phyloP scores from a whole-genome alignment of 129 eudicot species.

The Pulicaria dysenterica region DNA sequence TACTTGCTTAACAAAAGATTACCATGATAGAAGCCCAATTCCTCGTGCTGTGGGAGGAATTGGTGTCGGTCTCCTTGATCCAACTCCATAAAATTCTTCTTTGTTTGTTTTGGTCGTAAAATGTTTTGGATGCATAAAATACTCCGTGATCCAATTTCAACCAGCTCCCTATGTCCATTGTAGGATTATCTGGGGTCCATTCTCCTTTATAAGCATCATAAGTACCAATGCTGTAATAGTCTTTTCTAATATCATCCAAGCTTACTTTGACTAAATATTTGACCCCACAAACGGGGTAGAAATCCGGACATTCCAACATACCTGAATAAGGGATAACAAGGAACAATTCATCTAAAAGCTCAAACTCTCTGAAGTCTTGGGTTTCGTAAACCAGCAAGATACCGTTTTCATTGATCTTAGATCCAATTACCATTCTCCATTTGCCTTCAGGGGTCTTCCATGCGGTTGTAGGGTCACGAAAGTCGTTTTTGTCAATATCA shows the following conservation, averaged over 20 bases:
- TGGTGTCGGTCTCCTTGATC: conserved; percentile 56
- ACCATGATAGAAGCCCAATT: conserved; percentile 69
- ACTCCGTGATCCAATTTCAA: conserved; percentile 60
- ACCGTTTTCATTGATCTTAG: conserved; percentile 40
- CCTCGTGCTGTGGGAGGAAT: conserved; percentile 38
- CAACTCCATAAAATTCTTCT: conserved; percentile 68
- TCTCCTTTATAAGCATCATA: conserved; percentile 35
- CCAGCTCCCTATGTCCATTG: conserved; percentile 53
- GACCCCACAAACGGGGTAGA: no score
- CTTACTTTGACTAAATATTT: no score
- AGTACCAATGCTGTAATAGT: conserved; percentile 54
- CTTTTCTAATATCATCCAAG: conserved; percentile 18
- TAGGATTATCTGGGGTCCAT: conserved; percentile 56
- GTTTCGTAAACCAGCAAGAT: no score
- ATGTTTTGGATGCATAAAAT: conserved; percentile 6
- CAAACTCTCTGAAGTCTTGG: conserved; percentile 33
- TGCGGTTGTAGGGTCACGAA: no score
- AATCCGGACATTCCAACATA: conserved; percentile 14
- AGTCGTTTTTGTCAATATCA: no score
- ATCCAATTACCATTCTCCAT: conserved; percentile 60
- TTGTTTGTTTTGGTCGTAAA: conserved; percentile 48
- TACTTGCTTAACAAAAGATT: neutral
- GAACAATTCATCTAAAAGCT: conserved; percentile 32
- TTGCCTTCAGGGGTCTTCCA: conserved; percentile 39
- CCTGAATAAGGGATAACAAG: conserved; percentile 38